These are phyloP conservation scores for Colletotrichum euphorbiae DNA, from an alignment of 2,329 filamentous ascomycete species.

Conservation along the genomic window DNA sequence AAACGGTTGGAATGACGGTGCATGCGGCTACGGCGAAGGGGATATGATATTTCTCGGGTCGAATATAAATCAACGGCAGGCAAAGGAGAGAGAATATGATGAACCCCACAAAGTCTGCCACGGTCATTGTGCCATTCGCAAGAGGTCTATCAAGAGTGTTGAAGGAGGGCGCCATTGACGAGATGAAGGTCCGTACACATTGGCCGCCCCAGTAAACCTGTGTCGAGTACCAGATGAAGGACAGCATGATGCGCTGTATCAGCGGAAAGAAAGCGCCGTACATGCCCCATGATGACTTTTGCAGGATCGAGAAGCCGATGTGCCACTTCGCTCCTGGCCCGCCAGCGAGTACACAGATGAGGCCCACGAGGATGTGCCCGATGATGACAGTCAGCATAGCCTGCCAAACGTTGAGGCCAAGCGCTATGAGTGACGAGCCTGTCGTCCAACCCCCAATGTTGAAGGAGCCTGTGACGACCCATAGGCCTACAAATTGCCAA, in stretches of 20 bases:
- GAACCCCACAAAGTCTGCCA: slow-evolving; percentile 43
- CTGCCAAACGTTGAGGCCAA: slow-evolving; percentile 46
- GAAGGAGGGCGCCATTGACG: slow-evolving; percentile 41
- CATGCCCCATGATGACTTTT: slow-evolving; percentile 45
- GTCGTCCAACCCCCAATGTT: slow-evolving; percentile 50
- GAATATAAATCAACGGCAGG: slow-evolving; percentile 44
- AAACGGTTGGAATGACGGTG: slow-evolving; percentile 45
- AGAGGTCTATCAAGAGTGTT: slow-evolving; percentile 38
- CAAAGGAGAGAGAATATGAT: slow-evolving; percentile 44
- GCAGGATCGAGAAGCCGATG: slow-evolving; percentile 45
- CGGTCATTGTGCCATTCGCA: slow-evolving; percentile 40
- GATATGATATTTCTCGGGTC: slow-evolving; percentile 44
- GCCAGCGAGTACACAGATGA: slow-evolving; percentile 45
- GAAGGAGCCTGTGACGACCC: slow-evolving; percentile 50
- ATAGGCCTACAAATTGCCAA: slow-evolving; percentile 48
- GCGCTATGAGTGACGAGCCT: slow-evolving; percentile 46
- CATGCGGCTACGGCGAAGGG: slow-evolving; percentile 44
- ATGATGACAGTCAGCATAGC: slow-evolving; percentile 45
- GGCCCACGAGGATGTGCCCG: slow-evolving; percentile 43
- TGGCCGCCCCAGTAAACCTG: slow-evolving; percentile 45
- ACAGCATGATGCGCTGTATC: slow-evolving; percentile 43
- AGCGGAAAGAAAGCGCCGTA: slow-evolving; percentile 45
- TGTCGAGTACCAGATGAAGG: slow-evolving; percentile 45
- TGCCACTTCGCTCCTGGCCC: slow-evolving; percentile 46
- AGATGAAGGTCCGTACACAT: slow-evolving; percentile 43